These are phyloP conservation scores for Wallemia ichthyophaga DNA, from an alignment of 1,284 basidiomycete species.

Conservation along the genomic window DNA sequence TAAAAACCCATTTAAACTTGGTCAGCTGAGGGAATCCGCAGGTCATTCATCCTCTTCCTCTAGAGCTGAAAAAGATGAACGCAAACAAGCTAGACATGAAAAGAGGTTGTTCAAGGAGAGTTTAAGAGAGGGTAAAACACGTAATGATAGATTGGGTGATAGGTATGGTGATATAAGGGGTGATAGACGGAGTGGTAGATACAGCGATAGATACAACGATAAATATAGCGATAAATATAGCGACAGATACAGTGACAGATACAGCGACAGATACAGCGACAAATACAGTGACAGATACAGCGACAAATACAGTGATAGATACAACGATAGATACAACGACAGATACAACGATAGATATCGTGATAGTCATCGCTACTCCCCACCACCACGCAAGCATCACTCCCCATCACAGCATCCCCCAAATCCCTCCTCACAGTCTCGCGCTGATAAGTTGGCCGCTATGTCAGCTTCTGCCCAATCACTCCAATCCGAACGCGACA, in stretches of 20 bases:
- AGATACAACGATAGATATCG: background rate
- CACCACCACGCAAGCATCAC: background rate
- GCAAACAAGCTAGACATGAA: constrained; percentile 21
- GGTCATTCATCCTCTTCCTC: constrained; percentile 31
- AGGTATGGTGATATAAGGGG: constrained; percentile 9
- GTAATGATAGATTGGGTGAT: background rate
- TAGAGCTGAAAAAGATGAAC: constrained; percentile 31
- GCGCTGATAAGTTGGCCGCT: background rate
- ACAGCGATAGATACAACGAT: constrained; percentile 10
- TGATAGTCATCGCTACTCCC: background rate
- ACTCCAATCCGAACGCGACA: background rate
- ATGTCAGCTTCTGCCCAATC: background rate
- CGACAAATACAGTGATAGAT: background rate
- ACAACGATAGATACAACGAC: background rate
- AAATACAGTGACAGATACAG: background rate
- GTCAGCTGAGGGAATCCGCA: constrained; percentile 42
- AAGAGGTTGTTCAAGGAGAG: constrained; percentile 27
- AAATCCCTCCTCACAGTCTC: background rate
- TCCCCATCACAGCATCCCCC: no score
- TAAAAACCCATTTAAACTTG: constrained; percentile 63
- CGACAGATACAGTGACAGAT: constrained; percentile 8
- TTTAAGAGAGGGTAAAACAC: constrained; percentile 21
- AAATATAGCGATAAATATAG: constrained; percentile 1
- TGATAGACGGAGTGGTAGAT: constrained; percentile 10
- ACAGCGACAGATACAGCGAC: constrained; percentile 4